Percentiles rank a stretch among this genome's conserved stretches.
phyloP scores from a whole-genome alignment of 306 rosid species.

The Pterocarpus santalinus region DNA sequence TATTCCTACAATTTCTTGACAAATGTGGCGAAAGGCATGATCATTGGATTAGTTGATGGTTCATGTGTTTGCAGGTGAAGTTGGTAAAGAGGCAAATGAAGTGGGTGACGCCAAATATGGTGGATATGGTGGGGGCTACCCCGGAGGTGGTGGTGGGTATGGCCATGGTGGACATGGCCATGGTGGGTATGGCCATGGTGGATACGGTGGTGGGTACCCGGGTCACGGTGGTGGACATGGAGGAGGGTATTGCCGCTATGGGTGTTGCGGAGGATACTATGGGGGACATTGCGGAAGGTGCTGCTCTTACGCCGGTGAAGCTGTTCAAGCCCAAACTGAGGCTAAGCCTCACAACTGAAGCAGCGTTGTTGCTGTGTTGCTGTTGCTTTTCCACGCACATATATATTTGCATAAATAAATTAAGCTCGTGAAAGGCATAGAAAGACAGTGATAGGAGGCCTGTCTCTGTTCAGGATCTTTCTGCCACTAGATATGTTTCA shows the following conservation, averaged over 20 bases:
- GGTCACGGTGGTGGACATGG: constrained; percentile 41
- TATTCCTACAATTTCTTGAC: background rate
- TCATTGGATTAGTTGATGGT: background rate
- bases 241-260: constrained; percentile 53
- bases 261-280: constrained; percentile 51
- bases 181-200: too few species aligned
- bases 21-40: background rate
- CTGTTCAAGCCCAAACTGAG: constrained; percentile 48
- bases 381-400: background rate
- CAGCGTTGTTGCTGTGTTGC: background rate
- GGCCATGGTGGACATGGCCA: too few species aligned
- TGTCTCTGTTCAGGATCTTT: background rate
- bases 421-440: background rate
- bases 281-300: constrained; percentile 53
- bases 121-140: background rate
- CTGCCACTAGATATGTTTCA: background rate
- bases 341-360: constrained; percentile 37
- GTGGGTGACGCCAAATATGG: constrained; percentile 42
- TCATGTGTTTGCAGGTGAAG: constrained; percentile 23
- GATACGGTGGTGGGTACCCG: constrained; percentile 18
- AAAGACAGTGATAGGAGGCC: background rate
- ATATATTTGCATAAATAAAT: background rate
- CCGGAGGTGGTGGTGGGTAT: background rate
- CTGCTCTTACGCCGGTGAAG: constrained; percentile 64
- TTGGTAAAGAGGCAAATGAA: constrained; percentile 14